Evolutionary conservation across 306 rosid species (phyloP), one percentile per base, ranked within the genome.

Genomic region (Trifolium dubium): DNA sequence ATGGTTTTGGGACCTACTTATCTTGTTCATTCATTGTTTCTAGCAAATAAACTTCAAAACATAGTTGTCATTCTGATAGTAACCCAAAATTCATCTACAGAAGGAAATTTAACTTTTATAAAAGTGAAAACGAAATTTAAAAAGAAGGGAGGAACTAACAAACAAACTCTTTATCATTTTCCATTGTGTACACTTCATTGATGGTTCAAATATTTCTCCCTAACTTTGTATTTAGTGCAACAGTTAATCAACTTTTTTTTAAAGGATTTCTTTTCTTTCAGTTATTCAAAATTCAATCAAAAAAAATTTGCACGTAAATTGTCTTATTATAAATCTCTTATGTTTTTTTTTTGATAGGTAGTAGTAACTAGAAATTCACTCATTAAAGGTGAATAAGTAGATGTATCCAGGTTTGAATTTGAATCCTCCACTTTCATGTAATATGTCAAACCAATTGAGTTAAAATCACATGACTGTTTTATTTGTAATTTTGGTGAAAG

Each of bases 1-100:
- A 67, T 62, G 69, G 23, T 29, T 40, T 30, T 67, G 82, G 85
- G 85, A 6, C 85, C 82, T 68, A 77, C 85, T 61, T 67, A 67
- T 41, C 82, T 67, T 55, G 68, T 66, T 60, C 66, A 50, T 66
- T 60, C 66, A 50, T 31, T 77, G 61, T 79, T 72, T 72, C 43
- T 54, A 31, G 53, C 60, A 64, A 72, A 65, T 72, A 64, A 55
- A 46, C 70, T 55, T 79, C 63, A 73, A 65, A 72, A 72, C 49
- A 35, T 60, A 61, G 18, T 37, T 67, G 63, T 77, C 76, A 61
- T 69, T 61, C 35, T 60, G 65, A 69, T 34, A 34, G 30, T 15
- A 62, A 28, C 56, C 50, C 34, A 70, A 77, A 11, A 6, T 37
- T 8, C 9, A 78, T 71, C 19, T 14, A 77, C 19, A 69, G 46